These are phyloP conservation scores for Globisporangium perplexum DNA, from an alignment of 352 stramenopile species.

Conservation along the genomic window DNA sequence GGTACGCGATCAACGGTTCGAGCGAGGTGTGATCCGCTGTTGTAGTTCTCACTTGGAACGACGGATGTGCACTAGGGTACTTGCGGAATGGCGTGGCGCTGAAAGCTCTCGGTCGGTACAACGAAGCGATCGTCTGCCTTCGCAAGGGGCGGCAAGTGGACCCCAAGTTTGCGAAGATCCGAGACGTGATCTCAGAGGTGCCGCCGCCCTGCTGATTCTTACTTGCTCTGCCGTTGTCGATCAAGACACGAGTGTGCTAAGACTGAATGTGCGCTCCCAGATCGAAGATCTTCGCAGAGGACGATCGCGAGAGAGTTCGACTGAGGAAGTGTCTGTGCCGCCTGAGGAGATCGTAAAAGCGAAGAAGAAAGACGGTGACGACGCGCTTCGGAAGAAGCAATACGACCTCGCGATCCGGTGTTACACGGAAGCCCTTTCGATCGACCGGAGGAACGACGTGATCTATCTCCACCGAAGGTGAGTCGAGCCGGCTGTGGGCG, in stretches of 20 bases:
- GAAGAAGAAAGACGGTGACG: conserved; percentile 33
- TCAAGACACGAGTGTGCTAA: not conserved
- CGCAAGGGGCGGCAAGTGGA: conserved; percentile 70
- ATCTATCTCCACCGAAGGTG: conserved; percentile 46
- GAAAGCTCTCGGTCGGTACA: conserved; percentile 77
- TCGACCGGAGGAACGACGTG: conserved; percentile 47
- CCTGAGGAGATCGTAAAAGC: conserved; percentile 12
- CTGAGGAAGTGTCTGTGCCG: conserved; percentile 19
- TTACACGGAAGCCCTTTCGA: conserved; percentile 41
- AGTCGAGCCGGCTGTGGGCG: not conserved
- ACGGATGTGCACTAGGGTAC: conserved; percentile 52
- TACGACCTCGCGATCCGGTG: conserved; percentile 35
- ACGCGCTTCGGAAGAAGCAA: conserved; percentile 44
- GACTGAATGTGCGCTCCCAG: not conserved
- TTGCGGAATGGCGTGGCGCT: conserved; percentile 90
- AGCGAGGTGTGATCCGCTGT: not conserved
- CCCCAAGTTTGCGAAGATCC: conserved; percentile 61
- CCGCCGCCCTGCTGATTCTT: not conserved
- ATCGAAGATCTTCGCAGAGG: conserved; percentile 12
- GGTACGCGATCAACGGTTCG: conserved; percentile 18
- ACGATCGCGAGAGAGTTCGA: conserved; percentile 17
- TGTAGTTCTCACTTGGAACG: not conserved
- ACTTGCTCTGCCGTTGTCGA: not conserved
- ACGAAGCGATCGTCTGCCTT: conserved; percentile 56
- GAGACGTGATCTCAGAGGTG: conserved; percentile 47